Evolutionary conservation across 139 green algal genomes (phyloP), one percentile per base, ranked within the genome.

Genomic region (Picochlorum sp.): DNA sequence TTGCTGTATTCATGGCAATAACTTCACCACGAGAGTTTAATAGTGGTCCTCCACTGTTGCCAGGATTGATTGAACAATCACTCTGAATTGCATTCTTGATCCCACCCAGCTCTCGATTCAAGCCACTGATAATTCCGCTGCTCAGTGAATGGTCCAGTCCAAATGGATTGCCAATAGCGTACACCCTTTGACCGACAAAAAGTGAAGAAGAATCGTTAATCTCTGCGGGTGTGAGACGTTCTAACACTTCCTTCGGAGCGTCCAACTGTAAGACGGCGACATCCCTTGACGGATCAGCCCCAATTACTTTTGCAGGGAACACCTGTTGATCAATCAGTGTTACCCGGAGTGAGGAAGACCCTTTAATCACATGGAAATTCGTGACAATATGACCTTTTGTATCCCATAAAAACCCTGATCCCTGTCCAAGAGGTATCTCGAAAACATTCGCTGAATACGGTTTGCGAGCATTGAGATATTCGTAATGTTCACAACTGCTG

Each of bases 1-100:
- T 87, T 6, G 86, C 83, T 5, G 86, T 91, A 72, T 91, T 91
- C 57, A 93, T 85, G 41, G 85, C 86, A 15, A 92, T 83, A 11
- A 91, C 65, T 1, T 71, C 49, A 3, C 86, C 86, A 16, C 32
- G 30, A 3, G 26, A 47, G 64, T 69, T 67, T 26, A 83, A 56
- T 4, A 76, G 45, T 4, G 75, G 69, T 18, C 69, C 72, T 21
- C 77, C 79, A 23, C 61, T 75, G 65, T 85, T 85, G 63, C 79
- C 83, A 16, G 86, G 86, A 71, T 92, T 91, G 71, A 91, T 92
- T 20, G 77, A 75, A 8, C 85, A 85, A 52, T 92, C 86, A 24
- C 34, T 66, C 6, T 88, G 81, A 47, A 89, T 79, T 44, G 87
- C 81, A 67, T 82, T 79, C 21, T 75, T 63, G 38, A 89, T 80